Base-by-base conservation (phyloP, 768 basidiomycete genomes). In the Russula brevipes region DNA sequence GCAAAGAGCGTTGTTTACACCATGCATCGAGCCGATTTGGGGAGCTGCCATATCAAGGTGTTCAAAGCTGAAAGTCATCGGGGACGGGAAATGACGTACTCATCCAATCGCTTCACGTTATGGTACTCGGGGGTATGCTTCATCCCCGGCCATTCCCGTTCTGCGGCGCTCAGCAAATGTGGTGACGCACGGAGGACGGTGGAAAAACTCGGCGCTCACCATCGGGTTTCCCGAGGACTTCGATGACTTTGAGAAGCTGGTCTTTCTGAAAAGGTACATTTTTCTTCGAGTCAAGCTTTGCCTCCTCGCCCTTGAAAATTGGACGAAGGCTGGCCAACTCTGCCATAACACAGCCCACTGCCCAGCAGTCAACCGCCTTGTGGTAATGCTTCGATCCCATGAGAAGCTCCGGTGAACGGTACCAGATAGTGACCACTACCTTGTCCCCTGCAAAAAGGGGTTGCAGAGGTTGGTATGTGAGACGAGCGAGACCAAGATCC, bases 361-460 rank as follows among this genome's bases (percentile, higher is more conserved):
- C 95, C 97, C 97, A 99, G 58, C 93, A 86, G 72, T 99, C 94
- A 45, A 98, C 87, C 4, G 95, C 91, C 69, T 92, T 94, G 68
- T 97, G 96, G 74, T 99, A 99, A 74, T 99, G 97, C 66, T 94
- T 93, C 0, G 96, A 94, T 33, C 97, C 96, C 77, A 99, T 82
- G 9, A 99, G 81, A 3, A 99, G 84, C 72, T 99, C 97, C 0
- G 97, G 97, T 7, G 94, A 93, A 57, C 97, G 90, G 73, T 99
- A 99, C 97, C 97, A 98, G 71, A 99, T 98, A 0, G 97, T 99
- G 12, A 99, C 97, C 41, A 98, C 97, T 33, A 99, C 95, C 70
- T 98, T 98, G 76, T 99, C 97, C 16, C 95, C 95, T 0, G 86
- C 86, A 72, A 91, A 94, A 2, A 99, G 79, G 1, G 90, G 88